Evolutionary conservation across 495 filamentous ascomycete genomes (phyloP), one percentile per base, ranked within the genome.

Genomic region (Penicillium canescens): DNA sequence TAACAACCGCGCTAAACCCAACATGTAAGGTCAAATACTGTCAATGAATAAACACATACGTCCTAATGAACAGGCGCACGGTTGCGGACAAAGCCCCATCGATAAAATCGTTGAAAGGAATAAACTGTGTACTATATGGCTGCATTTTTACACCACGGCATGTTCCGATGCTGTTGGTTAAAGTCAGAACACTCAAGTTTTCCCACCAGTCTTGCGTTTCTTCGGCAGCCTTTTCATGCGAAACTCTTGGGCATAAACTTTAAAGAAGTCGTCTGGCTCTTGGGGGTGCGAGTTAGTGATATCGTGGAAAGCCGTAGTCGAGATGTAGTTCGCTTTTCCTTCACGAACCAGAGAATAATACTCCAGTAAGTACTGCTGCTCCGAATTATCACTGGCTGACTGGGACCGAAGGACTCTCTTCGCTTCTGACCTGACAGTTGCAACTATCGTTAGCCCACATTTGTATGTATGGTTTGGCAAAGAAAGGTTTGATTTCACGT

Each of bases 301-400:
- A 44, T 82, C 71, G 38, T 80, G 76, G 61, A 82, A 84, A 0
- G 80, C 74, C 4, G 71, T 71, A 0, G 81, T 85, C 10, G 81
- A 71, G 54, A 84, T 78, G 60, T 83, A 83, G 65, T 83, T 83
- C 0, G 81, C 82, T 68, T 82, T 83, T 9, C 82, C 82, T 53
- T 82, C 82, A 18, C 78, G 67, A 4, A 83, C 82, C 12, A 85
- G 69, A 16, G 77, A 74, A 64, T 81, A 84, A 61, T 83, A 83
- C 55, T 85, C 80, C 9, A 84, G 72, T 34, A 84, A 55, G 55
- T 78, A 82, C 59, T 82, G 55, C 50, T 77, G 67, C 61, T 83
- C 79, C 2, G 76, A 69, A 1, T 74, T 65, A 45, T 82, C 79
- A 34, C 65, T 66, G 14, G 67, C 66, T 5, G 71, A 54, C 31